Percentiles rank a stretch among this genome's conserved stretches.
Evolutionary conservation across 2,329 filamentous ascomycete species (phyloP).

Genomic region (Aspergillus sp.): DNA sequence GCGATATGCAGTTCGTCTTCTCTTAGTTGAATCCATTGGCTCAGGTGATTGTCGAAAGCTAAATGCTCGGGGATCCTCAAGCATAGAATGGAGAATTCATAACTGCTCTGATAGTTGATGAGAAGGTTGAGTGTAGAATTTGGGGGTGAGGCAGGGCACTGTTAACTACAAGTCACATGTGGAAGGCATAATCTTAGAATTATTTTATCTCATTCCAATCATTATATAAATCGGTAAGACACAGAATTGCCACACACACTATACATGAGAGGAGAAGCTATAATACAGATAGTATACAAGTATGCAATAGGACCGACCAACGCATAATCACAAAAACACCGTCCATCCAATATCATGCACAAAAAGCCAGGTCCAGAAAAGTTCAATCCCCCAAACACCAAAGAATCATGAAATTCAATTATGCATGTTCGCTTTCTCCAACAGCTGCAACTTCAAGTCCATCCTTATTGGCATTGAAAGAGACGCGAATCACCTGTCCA

Average conservation of each 20-base stretch:
- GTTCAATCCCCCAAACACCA: not conserved
- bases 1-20: slow-evolving; percentile 8
- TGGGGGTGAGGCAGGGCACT: not conserved
- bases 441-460: slow-evolving; percentile 53
- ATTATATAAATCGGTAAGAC: not conserved
- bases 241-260: not conserved
- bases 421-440: slow-evolving; percentile 12
- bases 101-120: not conserved
- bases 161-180: not conserved
- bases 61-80: not conserved
- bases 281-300: slow-evolving; percentile 17
- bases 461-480: slow-evolving; percentile 62
- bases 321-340: not conserved
- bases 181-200: not conserved
- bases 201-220: not conserved
- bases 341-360: not conserved
- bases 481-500: slow-evolving; percentile 71
- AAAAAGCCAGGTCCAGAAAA: not conserved
- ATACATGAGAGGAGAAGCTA: slow-evolving; percentile 16
- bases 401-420: not conserved
- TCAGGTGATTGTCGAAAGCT: not conserved
- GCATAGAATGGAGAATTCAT: not conserved
- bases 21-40: slow-evolving; percentile 12
- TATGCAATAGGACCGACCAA: slow-evolving; percentile 2
- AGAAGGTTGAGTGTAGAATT: not conserved